phyloP scores from a whole-genome alignment of 164 flowering plant genomes.

The Berberis vulgaris region DNA sequence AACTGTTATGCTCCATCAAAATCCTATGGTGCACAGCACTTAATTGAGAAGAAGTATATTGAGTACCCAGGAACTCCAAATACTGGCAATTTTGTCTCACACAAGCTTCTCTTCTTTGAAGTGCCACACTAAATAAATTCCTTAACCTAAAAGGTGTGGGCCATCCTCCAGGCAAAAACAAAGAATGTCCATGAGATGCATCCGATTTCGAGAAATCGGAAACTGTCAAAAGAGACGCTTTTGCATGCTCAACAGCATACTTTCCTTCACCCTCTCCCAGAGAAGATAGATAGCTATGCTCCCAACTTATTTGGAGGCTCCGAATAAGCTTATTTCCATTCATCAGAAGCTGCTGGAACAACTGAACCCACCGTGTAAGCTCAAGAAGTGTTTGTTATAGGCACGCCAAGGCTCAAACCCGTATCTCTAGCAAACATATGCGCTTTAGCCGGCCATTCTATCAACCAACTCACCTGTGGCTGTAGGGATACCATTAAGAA shows the following conservation, averaged over 20 bases:
- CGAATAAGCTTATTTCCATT: slow-evolving; percentile 54
- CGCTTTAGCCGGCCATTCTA: slow-evolving; percentile 53
- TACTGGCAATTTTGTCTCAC: slow-evolving; percentile 63
- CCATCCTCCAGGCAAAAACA: slow-evolving; percentile 89
- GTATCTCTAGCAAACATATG: slow-evolving; percentile 57
- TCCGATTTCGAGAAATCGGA: slow-evolving; percentile 12
- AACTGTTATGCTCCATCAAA: slow-evolving; percentile 1
- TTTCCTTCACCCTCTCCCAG: slow-evolving; percentile 62
- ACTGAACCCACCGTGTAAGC: slow-evolving; percentile 79
- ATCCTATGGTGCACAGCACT: not conserved
- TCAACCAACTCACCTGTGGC: slow-evolving; percentile 45
- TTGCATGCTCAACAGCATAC: slow-evolving; percentile 37
- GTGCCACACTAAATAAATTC: slow-evolving; percentile 29
- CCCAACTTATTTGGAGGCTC: slow-evolving; percentile 86
- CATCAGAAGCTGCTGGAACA: slow-evolving; percentile 66
- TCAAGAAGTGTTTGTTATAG: slow-evolving; percentile 55
- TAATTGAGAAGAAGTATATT: slow-evolving; percentile 36
- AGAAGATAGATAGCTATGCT: slow-evolving; percentile 77
- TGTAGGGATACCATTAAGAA: slow-evolving; percentile 58
- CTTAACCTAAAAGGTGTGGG: slow-evolving; percentile 50
- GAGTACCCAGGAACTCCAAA: slow-evolving; percentile 64
- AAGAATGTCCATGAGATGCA: slow-evolving; percentile 18
- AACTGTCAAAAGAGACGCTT: slow-evolving; percentile 26
- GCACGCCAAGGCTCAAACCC: slow-evolving; percentile 33
- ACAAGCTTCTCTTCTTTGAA: slow-evolving; percentile 41